Evolutionary conservation across 441 rosid species (phyloP).

Genomic region (Pelargonium cotyledonis): DNA sequence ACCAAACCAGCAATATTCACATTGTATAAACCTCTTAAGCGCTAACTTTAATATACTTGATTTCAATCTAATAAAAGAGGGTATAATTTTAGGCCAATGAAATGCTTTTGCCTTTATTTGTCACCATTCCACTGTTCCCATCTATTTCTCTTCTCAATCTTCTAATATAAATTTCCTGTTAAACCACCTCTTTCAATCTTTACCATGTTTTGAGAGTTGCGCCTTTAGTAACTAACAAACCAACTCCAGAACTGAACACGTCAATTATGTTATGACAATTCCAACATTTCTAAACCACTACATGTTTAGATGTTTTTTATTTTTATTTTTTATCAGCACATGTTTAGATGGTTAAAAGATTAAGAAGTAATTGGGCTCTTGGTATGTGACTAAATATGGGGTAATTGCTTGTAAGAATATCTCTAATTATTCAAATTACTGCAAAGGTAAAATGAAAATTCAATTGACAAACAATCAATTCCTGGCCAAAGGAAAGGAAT

Average conservation of each 20-base stretch:
- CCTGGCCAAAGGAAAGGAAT: conserved; percentile 12
- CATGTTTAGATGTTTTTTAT: no score
- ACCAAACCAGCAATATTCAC: not conserved
- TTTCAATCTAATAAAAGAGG: not conserved
- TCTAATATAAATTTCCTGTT: not conserved
- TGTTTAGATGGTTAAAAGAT: not conserved
- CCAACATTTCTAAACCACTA: not conserved
- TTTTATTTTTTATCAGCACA: no score
- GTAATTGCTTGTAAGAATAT: no score
- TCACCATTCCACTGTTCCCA: not conserved
- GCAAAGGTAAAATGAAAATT: not conserved
- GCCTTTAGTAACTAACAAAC: not conserved
- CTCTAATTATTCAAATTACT: not conserved
- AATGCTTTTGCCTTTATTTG: not conserved
- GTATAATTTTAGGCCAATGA: not conserved
- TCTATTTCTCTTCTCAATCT: not conserved
- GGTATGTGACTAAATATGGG: not conserved
- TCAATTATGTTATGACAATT: not conserved
- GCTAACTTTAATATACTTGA: not conserved
- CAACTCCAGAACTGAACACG: not conserved
- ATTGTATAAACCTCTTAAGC: not conserved
- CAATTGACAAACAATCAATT: not conserved
- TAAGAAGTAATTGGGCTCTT: not conserved
- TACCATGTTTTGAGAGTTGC: no score
- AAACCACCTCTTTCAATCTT: not conserved